A percentile compares a stretch with the other conserved stretches of the same genome.
Evolutionary conservation across 116 monocot genomes (phyloP).

Genomic region (Zostera marina): DNA sequence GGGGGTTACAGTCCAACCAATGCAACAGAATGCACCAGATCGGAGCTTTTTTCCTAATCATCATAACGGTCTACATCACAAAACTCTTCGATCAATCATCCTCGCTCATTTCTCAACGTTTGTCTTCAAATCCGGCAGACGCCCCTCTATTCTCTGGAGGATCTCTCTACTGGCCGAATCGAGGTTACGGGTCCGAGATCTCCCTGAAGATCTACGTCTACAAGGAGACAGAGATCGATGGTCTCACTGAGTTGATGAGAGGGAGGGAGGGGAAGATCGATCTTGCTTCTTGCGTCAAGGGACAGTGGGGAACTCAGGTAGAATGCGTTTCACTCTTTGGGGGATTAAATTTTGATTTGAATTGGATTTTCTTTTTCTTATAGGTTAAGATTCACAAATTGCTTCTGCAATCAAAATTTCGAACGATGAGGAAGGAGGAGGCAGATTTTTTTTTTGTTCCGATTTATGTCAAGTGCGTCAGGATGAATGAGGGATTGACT

Average conservation of each 20-base stretch:
- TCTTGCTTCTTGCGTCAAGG: conserved; percentile 50
- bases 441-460: conserved; percentile 97
- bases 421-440: conserved; percentile 69
- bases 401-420: conserved; percentile 66
- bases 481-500: conserved; percentile 85
- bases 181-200: conserved; percentile 30
- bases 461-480: conserved; percentile 90
- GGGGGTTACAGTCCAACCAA: background rate
- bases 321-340: background rate
- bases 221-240: conserved; percentile 71
- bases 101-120: background rate
- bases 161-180: conserved; percentile 23
- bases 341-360: background rate
- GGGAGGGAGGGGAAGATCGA: conserved; percentile 55
- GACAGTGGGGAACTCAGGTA: conserved; percentile 93
- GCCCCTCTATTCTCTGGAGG: conserved; percentile 12
- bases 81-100: conserved; percentile 36
- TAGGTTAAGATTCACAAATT: conserved; percentile 88
- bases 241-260: conserved; percentile 51
- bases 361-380: background rate
- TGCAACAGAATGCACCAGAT: conserved; percentile 49
- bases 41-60: conserved; percentile 37
- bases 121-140: background rate
- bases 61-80: conserved; percentile 49
- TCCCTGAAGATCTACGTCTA: conserved; percentile 83